These are phyloP conservation scores for Mortierella polycephala DNA, from an alignment of 371 early-diverging fungal genomes.

Conservation along the genomic window DNA sequence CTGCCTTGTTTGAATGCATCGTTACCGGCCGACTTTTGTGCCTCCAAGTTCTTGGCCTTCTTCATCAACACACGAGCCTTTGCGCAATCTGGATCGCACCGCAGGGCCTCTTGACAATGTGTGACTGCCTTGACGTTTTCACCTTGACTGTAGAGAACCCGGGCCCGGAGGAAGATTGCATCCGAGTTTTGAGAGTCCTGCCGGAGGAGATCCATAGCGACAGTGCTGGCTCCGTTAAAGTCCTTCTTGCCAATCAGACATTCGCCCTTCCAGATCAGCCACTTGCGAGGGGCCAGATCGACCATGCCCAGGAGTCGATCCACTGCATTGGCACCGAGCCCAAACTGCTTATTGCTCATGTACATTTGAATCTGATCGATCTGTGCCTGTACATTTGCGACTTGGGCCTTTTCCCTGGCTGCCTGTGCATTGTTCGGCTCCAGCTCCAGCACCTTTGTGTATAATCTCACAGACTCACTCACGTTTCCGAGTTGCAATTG, in stretches of 20 bases:
- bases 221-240: constrained; percentile 73
- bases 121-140: constrained; percentile 69
- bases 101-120: constrained; percentile 76
- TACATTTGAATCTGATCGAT: constrained; percentile 66
- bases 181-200: constrained; percentile 78
- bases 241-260: constrained; percentile 76
- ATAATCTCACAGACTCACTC: constrained; percentile 62
- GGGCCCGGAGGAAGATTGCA: constrained; percentile 78
- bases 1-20: constrained; percentile 74
- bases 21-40: constrained; percentile 79
- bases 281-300: constrained; percentile 72
- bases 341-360: constrained; percentile 67
- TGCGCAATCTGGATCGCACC: constrained; percentile 83
- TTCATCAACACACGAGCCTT: constrained; percentile 75
- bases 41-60: constrained; percentile 70
- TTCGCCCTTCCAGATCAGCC: constrained; percentile 79
- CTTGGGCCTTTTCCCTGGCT: constrained; percentile 59
- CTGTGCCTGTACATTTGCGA: constrained; percentile 64
- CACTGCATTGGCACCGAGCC: constrained; percentile 69
- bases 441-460: constrained; percentile 55
- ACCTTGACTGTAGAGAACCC: constrained; percentile 79
- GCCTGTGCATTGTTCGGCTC: constrained; percentile 63
- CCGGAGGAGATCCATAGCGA: constrained; percentile 67
- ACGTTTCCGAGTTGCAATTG: constrained; percentile 73
- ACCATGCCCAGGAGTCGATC: constrained; percentile 72